Conservation (phyloP, 805 yeast genomes). For the Pichia thaimueangensis region DNA sequence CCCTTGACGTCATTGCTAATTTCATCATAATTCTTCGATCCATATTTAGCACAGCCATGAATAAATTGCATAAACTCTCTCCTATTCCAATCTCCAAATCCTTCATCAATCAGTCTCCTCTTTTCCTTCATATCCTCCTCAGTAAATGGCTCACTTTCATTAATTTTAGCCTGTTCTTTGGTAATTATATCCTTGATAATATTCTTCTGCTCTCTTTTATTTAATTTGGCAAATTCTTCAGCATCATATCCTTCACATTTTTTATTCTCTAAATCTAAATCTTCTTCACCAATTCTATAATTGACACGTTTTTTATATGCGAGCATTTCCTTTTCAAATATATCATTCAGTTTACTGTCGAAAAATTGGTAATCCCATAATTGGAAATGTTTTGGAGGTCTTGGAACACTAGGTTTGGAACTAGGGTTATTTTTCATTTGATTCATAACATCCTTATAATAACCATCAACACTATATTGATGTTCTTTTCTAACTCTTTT, state of each 20-base stretch:
- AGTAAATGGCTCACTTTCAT: slow-evolving; percentile 51
- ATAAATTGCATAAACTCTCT: slow-evolving; percentile 69
- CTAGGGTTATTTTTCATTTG: slow-evolving; percentile 28
- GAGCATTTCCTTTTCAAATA: slow-evolving; percentile 60
- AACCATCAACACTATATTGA: slow-evolving; percentile 69
- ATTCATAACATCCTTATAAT: slow-evolving; percentile 61
- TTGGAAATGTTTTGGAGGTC: slow-evolving; percentile 57
- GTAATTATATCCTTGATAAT: slow-evolving; percentile 31
- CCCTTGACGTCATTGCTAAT: slow-evolving; percentile 53
- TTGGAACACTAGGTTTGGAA: slow-evolving; percentile 39
- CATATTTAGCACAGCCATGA: slow-evolving; percentile 63
- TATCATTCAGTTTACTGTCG: slow-evolving; percentile 43
- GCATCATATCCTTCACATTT: slow-evolving; percentile 24
- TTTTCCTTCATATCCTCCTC: slow-evolving; percentile 55
- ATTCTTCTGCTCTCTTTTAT: slow-evolving; percentile 20
- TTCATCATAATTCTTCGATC: slow-evolving; percentile 43
- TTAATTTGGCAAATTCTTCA: slow-evolving; percentile 26
- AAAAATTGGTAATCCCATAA: slow-evolving; percentile 74
- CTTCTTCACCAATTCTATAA: slow-evolving; percentile 52
- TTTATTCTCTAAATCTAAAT: slow-evolving; percentile 40
- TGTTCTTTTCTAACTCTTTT: slow-evolving; percentile 74
- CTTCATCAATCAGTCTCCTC: slow-evolving; percentile 44
- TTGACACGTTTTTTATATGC: slow-evolving; percentile 55
- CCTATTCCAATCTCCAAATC: slow-evolving; percentile 65
- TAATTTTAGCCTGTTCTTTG: slow-evolving; percentile 50